A percentile compares a stretch with the other conserved stretches of the same genome.
These are phyloP conservation scores for Cladosporium cucumerinum DNA, from an alignment of 2,329 filamentous ascomycete species.

Conservation along the genomic window DNA sequence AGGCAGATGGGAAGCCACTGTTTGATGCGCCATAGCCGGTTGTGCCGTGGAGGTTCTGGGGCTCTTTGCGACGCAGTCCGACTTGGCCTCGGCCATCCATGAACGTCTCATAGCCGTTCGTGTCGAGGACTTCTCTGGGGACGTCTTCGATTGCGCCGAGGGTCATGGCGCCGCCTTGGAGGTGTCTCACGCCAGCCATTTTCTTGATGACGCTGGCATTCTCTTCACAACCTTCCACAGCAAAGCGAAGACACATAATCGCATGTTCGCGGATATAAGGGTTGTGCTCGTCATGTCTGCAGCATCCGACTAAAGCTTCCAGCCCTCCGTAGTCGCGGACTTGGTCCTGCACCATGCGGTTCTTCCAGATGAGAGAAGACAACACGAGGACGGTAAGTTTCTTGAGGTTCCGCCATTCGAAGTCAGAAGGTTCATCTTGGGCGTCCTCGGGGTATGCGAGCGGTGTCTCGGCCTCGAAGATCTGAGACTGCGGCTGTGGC, in stretches of 20 bases:
- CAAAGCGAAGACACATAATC: conserved; percentile 79
- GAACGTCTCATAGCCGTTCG: conserved; percentile 50
- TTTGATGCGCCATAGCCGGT: background rate
- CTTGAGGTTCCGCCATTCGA: conserved; percentile 80
- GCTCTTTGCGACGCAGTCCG: conserved; percentile 43
- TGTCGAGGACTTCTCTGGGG: conserved; percentile 47
- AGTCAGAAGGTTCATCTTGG: conserved; percentile 63
- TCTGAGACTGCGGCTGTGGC: conserved; percentile 15
- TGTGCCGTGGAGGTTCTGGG: background rate
- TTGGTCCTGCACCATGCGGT: conserved; percentile 78
- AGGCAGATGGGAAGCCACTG: conserved; percentile 9
- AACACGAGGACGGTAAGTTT: conserved; percentile 89
- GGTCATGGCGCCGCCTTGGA: conserved; percentile 11
- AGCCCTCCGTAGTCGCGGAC: conserved; percentile 82
- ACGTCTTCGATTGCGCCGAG: conserved; percentile 30
- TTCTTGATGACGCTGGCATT: conserved; percentile 69
- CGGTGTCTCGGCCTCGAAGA: conserved; percentile 43
- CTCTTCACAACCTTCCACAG: conserved; percentile 64
- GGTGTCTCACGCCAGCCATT: conserved; percentile 39
- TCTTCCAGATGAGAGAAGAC: conserved; percentile 84
- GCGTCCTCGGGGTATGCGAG: conserved; percentile 42
- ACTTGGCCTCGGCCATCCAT: conserved; percentile 49
- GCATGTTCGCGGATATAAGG: conserved; percentile 91
- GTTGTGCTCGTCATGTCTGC: conserved; percentile 86
- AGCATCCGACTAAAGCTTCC: conserved; percentile 83